phyloP scores from a whole-genome alignment of 345 rosid species.

The Hibiscus tridactylites region DNA sequence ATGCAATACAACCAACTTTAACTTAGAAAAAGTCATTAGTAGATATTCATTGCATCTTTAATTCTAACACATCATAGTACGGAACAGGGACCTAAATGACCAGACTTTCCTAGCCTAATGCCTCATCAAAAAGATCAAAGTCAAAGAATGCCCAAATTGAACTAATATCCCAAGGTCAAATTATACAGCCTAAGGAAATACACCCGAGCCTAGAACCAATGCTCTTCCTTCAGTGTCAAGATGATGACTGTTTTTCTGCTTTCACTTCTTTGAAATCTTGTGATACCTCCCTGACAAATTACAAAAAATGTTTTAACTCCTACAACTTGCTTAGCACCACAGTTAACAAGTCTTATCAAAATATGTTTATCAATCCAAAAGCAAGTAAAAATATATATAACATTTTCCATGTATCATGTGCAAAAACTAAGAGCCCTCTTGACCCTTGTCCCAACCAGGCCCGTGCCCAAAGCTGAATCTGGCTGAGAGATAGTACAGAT shows the following conservation, averaged over 20 bases:
- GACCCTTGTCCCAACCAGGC: background rate
- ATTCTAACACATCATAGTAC: conserved; percentile 1
- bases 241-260: background rate
- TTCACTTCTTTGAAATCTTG: conserved; percentile 8
- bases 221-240: background rate
- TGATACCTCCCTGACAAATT: background rate
- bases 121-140: conserved; percentile 10
- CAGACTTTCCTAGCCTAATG: conserved; percentile 13
- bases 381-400: background rate
- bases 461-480: background rate
- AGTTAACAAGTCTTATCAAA: background rate
- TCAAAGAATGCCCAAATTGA: background rate
- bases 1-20: background rate
- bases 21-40: background rate
- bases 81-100: background rate
- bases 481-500: background rate
- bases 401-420: background rate
- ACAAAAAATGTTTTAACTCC: background rate
- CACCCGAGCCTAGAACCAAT: background rate
- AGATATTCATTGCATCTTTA: background rate
- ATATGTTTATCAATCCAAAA: background rate
- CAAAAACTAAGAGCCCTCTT: background rate
- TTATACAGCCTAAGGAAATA: background rate
- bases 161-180: background rate
- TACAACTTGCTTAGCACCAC: background rate